phyloP scores from a whole-genome alignment of 2,329 filamentous ascomycete species.

The Phaeoacremonium minimum region DNA sequence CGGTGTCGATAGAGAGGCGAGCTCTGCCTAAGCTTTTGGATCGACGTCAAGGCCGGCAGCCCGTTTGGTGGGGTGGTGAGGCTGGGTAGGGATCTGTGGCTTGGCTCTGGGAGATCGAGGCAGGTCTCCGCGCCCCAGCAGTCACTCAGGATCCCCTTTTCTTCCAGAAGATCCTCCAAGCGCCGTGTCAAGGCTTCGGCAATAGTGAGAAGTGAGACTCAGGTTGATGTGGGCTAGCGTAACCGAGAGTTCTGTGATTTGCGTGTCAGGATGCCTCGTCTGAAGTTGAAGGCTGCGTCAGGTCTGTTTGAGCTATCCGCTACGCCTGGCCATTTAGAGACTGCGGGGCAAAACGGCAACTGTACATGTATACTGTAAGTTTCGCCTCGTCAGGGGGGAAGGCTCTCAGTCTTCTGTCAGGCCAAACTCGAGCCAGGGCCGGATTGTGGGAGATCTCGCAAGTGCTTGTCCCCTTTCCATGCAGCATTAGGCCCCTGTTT shows the following conservation, averaged over 20 bases:
- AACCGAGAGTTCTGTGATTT: not conserved
- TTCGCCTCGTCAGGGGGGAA: too few relatives aligned
- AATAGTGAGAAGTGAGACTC: too few relatives aligned
- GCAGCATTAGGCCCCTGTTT: too few relatives aligned
- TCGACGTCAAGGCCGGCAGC: not conserved
- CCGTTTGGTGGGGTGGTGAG: not conserved
- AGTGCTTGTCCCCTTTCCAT: too few relatives aligned
- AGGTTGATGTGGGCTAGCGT: conserved; percentile 2
- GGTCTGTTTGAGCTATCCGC: conserved; percentile 18
- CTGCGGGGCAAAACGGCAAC: too few relatives aligned
- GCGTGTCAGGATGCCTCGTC: conserved; percentile 3
- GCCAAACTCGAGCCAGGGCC: too few relatives aligned
- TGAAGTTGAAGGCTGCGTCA: conserved; percentile 16
- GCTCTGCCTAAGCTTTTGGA: not conserved
- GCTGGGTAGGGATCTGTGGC: not conserved
- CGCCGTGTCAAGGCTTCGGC: not conserved
- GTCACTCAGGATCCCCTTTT: not conserved
- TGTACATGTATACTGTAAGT: too few relatives aligned
- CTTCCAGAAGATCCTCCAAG: not conserved
- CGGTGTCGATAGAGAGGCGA: too few relatives aligned
- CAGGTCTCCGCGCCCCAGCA: not conserved
- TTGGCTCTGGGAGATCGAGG: conserved; percentile 4
- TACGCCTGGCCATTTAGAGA: too few relatives aligned
- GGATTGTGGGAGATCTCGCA: too few relatives aligned
- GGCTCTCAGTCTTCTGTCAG: too few relatives aligned